A percentile compares a stretch with the other conserved stretches of the same genome.
These are phyloP conservation scores for Pseudonectria buxi DNA, from an alignment of 2,329 filamentous ascomycete genomes.

Conservation along the genomic window DNA sequence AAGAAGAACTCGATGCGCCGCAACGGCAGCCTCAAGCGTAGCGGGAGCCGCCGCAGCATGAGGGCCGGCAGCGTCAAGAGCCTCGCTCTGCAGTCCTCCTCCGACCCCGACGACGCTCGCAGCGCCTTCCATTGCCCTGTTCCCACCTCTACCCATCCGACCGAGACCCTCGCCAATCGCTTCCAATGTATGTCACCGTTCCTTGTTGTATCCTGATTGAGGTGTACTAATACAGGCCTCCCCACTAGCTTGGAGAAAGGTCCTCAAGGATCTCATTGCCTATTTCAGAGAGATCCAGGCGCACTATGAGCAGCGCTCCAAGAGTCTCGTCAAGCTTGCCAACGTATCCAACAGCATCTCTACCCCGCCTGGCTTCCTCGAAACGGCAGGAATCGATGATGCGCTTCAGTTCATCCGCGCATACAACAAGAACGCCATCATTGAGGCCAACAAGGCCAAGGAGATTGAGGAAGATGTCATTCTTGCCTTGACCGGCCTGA, in stretches of 20 bases:
- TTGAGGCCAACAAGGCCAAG: constrained; percentile 78
- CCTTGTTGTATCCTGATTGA: background rate
- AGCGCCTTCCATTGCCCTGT: constrained; percentile 88
- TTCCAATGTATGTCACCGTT: constrained; percentile 65
- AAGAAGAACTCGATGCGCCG: constrained; percentile 78
- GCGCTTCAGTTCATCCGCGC: constrained; percentile 72
- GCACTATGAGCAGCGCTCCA: constrained; percentile 80
- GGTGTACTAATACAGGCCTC: background rate
- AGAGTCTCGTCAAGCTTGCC: constrained; percentile 73
- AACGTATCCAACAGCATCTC: constrained; percentile 77
- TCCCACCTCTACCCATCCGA: constrained; percentile 79
- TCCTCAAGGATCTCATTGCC: constrained; percentile 86
- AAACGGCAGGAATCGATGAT: constrained; percentile 79
- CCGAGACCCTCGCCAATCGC: constrained; percentile 75
- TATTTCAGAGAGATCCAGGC: constrained; percentile 91
- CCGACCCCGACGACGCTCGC: constrained; percentile 63
- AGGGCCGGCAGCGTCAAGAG: constrained; percentile 83
- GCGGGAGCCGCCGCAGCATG: constrained; percentile 72
- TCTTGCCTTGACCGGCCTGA: constrained; percentile 72
- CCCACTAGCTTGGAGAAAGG: constrained; percentile 79
- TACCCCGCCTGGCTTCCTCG: constrained; percentile 68
- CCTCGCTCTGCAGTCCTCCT: constrained; percentile 62
- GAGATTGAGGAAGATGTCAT: constrained; percentile 93
- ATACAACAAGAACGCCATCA: constrained; percentile 74
- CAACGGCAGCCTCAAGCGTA: constrained; percentile 68